Percentiles rank a stretch among this genome's conserved stretches.
These are phyloP conservation scores for Gloeophyllum trabeum DNA, from an alignment of 768 basidiomycete species.

Conservation along the genomic window DNA sequence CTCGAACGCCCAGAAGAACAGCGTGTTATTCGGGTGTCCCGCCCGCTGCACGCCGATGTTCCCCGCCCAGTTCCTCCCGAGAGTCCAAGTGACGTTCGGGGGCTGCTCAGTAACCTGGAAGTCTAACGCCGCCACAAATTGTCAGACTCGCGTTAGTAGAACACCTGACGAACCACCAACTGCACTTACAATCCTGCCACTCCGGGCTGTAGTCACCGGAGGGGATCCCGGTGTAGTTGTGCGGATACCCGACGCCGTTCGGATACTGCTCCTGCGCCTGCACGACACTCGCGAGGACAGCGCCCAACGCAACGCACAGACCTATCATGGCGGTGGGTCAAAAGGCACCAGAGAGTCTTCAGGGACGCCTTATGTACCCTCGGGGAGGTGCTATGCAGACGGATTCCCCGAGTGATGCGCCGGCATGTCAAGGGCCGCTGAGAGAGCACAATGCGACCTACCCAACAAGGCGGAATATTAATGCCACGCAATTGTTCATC, in stretches of 20 bases:
- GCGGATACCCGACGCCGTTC: conserved; percentile 36
- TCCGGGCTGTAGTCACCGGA: conserved; percentile 32
- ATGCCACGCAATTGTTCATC: too few species aligned
- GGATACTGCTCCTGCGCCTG: too few species aligned
- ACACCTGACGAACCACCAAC: not conserved
- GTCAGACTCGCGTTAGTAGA: not conserved
- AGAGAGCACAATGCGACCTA: too few species aligned
- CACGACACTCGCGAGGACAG: too few species aligned
- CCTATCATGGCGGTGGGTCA: too few species aligned
- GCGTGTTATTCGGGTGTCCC: conserved; percentile 51
- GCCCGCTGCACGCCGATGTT: conserved; percentile 50
- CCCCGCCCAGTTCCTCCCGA: conserved; percentile 40
- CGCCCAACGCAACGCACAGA: too few species aligned
- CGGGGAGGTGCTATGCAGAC: too few species aligned
- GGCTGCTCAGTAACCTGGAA: conserved; percentile 44
- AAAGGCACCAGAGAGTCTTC: too few species aligned
- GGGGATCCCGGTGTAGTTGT: conserved; percentile 35
- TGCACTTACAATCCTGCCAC: conserved; percentile 52
- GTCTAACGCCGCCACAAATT: conserved; percentile 24
- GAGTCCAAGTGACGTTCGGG: conserved; percentile 49
- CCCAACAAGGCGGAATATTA: too few species aligned
- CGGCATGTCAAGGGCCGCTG: too few species aligned
- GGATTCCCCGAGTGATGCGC: too few species aligned
- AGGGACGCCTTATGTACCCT: too few species aligned
- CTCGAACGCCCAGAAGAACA: conserved; percentile 60